Evolutionary conservation across 2,329 filamentous ascomycete genomes (phyloP), one percentile per base, ranked within the genome.

Genomic region (Colletotrichum tropicicola): DNA sequence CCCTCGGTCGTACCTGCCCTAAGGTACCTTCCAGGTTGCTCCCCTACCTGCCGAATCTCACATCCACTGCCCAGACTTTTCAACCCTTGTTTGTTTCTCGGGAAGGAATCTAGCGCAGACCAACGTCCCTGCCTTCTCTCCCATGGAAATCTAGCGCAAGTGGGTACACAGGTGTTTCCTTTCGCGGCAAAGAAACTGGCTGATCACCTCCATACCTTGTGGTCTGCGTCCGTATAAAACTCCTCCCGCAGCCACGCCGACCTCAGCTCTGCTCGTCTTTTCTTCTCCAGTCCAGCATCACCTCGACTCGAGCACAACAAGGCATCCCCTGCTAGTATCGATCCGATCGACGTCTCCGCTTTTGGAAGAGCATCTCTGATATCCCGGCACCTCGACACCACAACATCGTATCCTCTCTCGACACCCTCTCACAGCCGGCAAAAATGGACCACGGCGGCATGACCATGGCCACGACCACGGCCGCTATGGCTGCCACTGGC

Each of bases 81-180:
- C n/a, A 23, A 48, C 35, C 43, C 61, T 55, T 35, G 59, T 19
- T 27, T 43, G 57, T 37, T 21, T 55, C 44, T 55, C 57, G 61
- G 57, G 57, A 61, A 61, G 43, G 43, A 51, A 51, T 30, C 32
- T 43, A 43, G 55, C 55, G 44, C 44, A 41, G 37, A 41, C 55
- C 44, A 12, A 21, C 23, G 37, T 30, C 32, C 17, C 37, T 30
- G 21, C 13, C 13, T 28, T 45, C 53, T 10, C n/a, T 37, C n/a
- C 45, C 55, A 51, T 43, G 55, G 44, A 51, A 65, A 49, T 61
- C 61, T 30, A 61, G 48, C 61, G 27, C 61, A 65, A 47, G 55
- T 59, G 47, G 15, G 15, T 39, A 45, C 32, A 35, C n/a, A 41
- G 55, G 12, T 10, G 5, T 25, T 48, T 44, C 27, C 39, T 19